phyloP scores from a whole-genome alignment of 257 asterid species.

The Solanum microdontum region DNA sequence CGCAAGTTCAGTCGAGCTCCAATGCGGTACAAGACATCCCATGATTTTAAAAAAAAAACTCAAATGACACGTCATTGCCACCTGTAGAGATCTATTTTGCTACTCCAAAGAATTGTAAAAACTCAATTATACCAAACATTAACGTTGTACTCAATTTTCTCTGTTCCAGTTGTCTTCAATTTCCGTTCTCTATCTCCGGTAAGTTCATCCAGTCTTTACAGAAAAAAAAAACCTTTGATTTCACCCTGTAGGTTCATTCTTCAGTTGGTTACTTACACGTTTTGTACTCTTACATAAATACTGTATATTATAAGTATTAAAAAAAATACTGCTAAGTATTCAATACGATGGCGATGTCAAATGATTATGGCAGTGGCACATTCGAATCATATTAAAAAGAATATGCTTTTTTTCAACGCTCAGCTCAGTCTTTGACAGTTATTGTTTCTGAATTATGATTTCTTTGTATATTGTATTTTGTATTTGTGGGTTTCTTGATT shows the following conservation, averaged over 20 bases:
- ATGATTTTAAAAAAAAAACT: not conserved
- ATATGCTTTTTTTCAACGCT: conserved; percentile 47
- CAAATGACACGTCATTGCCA: not conserved
- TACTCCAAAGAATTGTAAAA: not conserved
- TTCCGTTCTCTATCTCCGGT: not conserved
- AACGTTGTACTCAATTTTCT: not conserved
- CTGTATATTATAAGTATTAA: not conserved
- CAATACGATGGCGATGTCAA: not conserved
- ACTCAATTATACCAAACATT: not conserved
- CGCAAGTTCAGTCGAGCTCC: not conserved
- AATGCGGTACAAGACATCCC: no score
- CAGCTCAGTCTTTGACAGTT: conserved; percentile 41
- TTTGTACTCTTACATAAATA: not conserved
- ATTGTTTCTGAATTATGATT: conserved; percentile 22
- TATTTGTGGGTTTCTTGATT: not conserved
- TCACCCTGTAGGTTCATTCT: not conserved
- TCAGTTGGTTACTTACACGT: not conserved
- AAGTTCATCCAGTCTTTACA: not conserved
- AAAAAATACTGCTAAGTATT: not conserved
- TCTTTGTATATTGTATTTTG: not conserved
- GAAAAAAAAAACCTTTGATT: not conserved
- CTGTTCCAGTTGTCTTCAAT: not conserved
- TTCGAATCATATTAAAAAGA: conserved; percentile 47
- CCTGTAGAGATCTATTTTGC: not conserved
- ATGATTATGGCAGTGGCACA: conserved; percentile 23